phyloP scores from a whole-genome alignment of 768 basidiomycete genomes.

The Asterophora lycoperdoides region DNA sequence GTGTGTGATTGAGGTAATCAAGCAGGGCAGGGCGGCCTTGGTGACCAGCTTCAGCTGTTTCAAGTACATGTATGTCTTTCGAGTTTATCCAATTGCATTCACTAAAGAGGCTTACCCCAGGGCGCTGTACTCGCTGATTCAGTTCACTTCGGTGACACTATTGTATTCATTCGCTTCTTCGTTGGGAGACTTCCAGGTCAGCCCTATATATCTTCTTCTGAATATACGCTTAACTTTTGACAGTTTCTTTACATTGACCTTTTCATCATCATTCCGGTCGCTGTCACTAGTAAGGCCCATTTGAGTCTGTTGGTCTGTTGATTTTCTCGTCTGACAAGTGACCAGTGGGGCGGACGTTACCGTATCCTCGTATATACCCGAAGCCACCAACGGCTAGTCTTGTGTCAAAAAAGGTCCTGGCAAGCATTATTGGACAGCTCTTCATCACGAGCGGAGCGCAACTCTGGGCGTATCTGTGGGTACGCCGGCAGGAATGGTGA shows the following conservation, averaged over 20 bases:
- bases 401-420: slow-evolving; percentile 91
- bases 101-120: slow-evolving; percentile 36
- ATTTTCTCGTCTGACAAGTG: slow-evolving; percentile 9
- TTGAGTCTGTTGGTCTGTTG: background rate
- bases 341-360: slow-evolving; percentile 91
- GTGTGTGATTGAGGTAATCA: slow-evolving; percentile 95
- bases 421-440: slow-evolving; percentile 92
- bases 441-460: slow-evolving; percentile 80
- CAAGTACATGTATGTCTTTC: slow-evolving; percentile 90
- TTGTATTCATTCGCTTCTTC: slow-evolving; percentile 96
- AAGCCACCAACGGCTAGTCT: slow-evolving; percentile 94
- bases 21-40: slow-evolving; percentile 91
- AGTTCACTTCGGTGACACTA: slow-evolving; percentile 96
- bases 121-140: slow-evolving; percentile 97
- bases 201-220: slow-evolving; percentile 17
- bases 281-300: slow-evolving; percentile 79
- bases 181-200: slow-evolving; percentile 92
- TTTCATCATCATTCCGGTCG: slow-evolving; percentile 96
- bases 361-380: slow-evolving; percentile 79
- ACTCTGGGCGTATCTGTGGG: slow-evolving; percentile 87
- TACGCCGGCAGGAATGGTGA: slow-evolving; percentile 80
- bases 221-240: slow-evolving; percentile 10
- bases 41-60: slow-evolving; percentile 99
- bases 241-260: slow-evolving; percentile 97
- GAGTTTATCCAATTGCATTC: background rate